Conservation (phyloP, 306 rosid species). For the Dryas alaskensis region DNA sequence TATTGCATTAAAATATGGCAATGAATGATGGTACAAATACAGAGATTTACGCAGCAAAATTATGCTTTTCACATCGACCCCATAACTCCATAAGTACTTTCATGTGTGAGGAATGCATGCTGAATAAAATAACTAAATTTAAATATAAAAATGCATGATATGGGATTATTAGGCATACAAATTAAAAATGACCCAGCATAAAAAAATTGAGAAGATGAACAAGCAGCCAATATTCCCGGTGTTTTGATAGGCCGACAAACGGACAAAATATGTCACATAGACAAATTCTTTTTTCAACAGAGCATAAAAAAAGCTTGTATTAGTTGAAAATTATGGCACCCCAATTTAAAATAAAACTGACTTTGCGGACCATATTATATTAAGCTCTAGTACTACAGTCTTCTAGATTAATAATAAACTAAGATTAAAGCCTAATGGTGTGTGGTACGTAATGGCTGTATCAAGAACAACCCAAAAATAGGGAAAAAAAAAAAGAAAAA, state of each 20-base stretch:
- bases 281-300: conserved; percentile 43
- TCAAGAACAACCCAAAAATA: conserved; percentile 35
- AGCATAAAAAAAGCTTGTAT: conserved; percentile 11
- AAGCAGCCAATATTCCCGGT: conserved; percentile 76
- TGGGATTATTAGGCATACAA: conserved; percentile 10
- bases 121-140: neutral
- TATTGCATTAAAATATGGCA: neutral
- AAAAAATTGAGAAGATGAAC: conserved; percentile 16
- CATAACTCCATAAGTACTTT: neutral
- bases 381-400: neutral
- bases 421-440: conserved; percentile 7
- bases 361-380: neutral
- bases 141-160: neutral
- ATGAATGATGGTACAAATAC: neutral
- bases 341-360: conserved; percentile 8
- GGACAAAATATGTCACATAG: conserved; percentile 72
- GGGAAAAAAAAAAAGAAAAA: neutral
- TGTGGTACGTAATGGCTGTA: conserved; percentile 35
- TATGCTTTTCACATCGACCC: conserved; percentile 24
- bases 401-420: neutral
- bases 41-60: conserved; percentile 34
- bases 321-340: conserved; percentile 36
- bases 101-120: conserved; percentile 16
- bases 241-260: conserved; percentile 70
- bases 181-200: neutral